These are phyloP conservation scores for Leccinum imitatum DNA, from an alignment of 768 basidiomycete genomes.

Conservation along the genomic window DNA sequence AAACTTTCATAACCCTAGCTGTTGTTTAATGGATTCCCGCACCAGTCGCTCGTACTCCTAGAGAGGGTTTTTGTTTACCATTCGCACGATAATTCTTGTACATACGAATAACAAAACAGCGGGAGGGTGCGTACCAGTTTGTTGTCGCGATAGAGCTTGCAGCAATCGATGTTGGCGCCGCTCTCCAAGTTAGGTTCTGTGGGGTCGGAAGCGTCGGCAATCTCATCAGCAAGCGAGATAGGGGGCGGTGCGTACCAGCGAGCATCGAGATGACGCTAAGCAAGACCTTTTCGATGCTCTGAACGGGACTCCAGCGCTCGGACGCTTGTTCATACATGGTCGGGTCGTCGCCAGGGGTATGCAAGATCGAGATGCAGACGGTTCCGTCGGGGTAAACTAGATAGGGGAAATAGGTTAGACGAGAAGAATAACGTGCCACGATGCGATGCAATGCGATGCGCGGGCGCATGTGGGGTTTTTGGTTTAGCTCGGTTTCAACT, in stretches of 20 bases:
- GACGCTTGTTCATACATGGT: conserved; percentile 93
- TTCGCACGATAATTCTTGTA: conserved; percentile 3
- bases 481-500: not conserved
- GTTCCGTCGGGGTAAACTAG: conserved; percentile 94
- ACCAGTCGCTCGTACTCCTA: conserved; percentile 90
- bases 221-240: not conserved
- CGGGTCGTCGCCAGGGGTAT: conserved; percentile 90
- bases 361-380: conserved; percentile 97
- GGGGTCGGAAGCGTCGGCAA: not conserved
- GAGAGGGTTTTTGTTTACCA: not conserved
- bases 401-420: not conserved
- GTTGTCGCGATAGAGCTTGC: conserved; percentile 94
- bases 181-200: conserved; percentile 96
- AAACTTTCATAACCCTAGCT: conserved; percentile 67
- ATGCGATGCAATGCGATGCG: not conserved
- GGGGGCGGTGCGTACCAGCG: conserved; percentile 57
- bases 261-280: conserved; percentile 97
- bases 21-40: conserved; percentile 77
- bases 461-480: not conserved
- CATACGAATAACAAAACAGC: not conserved
- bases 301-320: conserved; percentile 98
- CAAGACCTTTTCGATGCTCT: conserved; percentile 96
- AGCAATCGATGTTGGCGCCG: conserved; percentile 96
- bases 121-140: conserved; percentile 42
- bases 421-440: not conserved